Conservation (phyloP, 441 rosid genomes). For the Capsella rubella region DNA sequence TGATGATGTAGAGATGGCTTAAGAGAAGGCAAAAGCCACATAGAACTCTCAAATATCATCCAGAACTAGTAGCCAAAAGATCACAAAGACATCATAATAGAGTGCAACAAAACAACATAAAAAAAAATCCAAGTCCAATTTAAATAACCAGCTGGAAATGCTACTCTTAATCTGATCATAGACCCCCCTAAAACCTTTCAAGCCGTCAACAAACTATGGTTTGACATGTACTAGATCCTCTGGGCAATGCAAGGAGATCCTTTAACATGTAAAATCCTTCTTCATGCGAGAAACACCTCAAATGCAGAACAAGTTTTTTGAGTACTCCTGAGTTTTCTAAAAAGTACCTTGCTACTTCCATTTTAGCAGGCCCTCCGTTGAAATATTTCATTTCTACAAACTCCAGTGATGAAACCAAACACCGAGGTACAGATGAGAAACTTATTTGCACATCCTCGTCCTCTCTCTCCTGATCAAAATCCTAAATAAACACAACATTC, state of each 20-base stretch:
- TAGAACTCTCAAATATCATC: not conserved
- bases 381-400: conserved; percentile 10
- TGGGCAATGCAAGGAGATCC: conserved; percentile 35
- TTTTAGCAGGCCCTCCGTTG: not conserved
- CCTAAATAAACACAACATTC: conserved; percentile 9
- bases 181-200: not conserved
- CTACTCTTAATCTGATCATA: not conserved
- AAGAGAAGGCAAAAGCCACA: not conserved
- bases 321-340: conserved; percentile 22
- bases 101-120: not conserved
- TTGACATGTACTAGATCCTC: conserved; percentile 19
- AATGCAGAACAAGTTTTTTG: conserved; percentile 28
- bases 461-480: not conserved
- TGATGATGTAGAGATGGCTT: not conserved
- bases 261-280: not conserved
- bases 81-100: not conserved
- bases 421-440: not conserved
- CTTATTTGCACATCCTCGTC: not conserved
- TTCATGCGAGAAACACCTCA: not conserved
- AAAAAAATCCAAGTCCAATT: not conserved
- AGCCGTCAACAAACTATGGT: not conserved
- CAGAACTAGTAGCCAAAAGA: not conserved
- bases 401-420: conserved; percentile 21
- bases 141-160: not conserved
- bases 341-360: conserved; percentile 33